Percentiles rank a stretch among this genome's conserved stretches.
Conservation (phyloP, 345 rosid genomes). For the Toxicodendron radicans region DNA sequence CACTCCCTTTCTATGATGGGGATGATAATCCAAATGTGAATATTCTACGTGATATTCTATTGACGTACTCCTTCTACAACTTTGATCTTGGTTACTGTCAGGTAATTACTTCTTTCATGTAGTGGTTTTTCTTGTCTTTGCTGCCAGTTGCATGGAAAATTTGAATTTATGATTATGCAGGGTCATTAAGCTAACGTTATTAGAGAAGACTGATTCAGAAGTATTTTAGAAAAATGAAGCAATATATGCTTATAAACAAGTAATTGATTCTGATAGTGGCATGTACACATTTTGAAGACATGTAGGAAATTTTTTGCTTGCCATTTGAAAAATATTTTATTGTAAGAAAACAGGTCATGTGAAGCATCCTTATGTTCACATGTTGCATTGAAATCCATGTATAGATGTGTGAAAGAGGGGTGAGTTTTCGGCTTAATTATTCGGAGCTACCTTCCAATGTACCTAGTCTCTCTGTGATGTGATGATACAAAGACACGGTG, state of each 20-base stretch:
- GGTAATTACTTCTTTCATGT: slow-evolving; percentile 43
- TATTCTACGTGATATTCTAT: slow-evolving; percentile 74
- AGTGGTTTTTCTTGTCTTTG: slow-evolving; percentile 4
- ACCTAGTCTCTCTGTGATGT: neutral
- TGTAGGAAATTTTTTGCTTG: neutral
- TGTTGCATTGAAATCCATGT: slow-evolving; percentile 3
- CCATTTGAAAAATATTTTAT: neutral
- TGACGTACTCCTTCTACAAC: slow-evolving; percentile 93
- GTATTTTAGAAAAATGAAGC: slow-evolving; percentile 7
- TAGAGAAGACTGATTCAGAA: neutral
- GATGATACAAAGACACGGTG: neutral
- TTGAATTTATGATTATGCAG: neutral
- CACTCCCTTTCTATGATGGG: slow-evolving; percentile 73
- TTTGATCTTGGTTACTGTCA: slow-evolving; percentile 99
- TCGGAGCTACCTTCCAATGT: neutral
- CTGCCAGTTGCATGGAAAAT: neutral
- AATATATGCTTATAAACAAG: neutral
- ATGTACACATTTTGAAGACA: neutral
- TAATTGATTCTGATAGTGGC: slow-evolving; percentile 6
- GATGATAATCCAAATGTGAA: slow-evolving; percentile 87
- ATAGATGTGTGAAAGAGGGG: neutral
- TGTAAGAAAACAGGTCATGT: neutral
- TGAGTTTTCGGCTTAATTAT: neutral
- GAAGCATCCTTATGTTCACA: neutral
- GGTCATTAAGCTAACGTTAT: neutral